Percentiles rank a stretch among this genome's conserved stretches.
Evolutionary conservation across 2,329 filamentous ascomycete species (phyloP).

Genomic region (Penicillium sp.): DNA sequence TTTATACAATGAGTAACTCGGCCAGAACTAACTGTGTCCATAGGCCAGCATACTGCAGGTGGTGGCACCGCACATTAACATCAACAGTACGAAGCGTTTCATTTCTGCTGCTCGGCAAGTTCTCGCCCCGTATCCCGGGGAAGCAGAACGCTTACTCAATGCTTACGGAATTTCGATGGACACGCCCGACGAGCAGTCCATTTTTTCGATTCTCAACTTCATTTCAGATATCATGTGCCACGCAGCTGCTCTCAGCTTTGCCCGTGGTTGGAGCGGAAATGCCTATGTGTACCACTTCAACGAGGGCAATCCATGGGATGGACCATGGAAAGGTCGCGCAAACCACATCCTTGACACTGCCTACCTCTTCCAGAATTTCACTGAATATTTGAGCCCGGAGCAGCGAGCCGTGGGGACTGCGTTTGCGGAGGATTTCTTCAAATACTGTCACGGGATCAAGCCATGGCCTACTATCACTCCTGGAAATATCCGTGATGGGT

Average conservation of each 20-base stretch:
- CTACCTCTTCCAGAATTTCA: constrained; percentile 49
- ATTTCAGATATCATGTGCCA: constrained; percentile 49
- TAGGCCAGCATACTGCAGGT: constrained; percentile 33
- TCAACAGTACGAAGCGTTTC: constrained; percentile 24
- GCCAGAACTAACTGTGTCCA: neutral
- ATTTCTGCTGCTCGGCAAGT: constrained; percentile 18
- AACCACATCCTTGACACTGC: constrained; percentile 48
- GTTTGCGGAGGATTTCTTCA: constrained; percentile 41
- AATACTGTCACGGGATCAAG: constrained; percentile 38
- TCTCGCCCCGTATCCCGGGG: constrained; percentile 22
- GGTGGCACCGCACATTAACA: constrained; percentile 22
- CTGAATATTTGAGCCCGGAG: constrained; percentile 34
- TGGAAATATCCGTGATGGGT: constrained; percentile 16
- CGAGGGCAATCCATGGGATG: constrained; percentile 49
- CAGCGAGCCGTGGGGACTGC: constrained; percentile 31
- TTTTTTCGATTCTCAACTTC: constrained; percentile 44
- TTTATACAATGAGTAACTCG: neutral
- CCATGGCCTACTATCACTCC: constrained; percentile 30
- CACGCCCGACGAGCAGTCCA: constrained; percentile 42
- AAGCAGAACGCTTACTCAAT: constrained; percentile 31
- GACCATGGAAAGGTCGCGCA: constrained; percentile 39
- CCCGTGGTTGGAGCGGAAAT: constrained; percentile 35
- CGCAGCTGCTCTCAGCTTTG: constrained; percentile 44
- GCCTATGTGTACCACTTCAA: constrained; percentile 48
- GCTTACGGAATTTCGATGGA: constrained; percentile 41